phyloP scores from a whole-genome alignment of 2,329 filamentous ascomycete genomes.

The Diaporthe caulivora region DNA sequence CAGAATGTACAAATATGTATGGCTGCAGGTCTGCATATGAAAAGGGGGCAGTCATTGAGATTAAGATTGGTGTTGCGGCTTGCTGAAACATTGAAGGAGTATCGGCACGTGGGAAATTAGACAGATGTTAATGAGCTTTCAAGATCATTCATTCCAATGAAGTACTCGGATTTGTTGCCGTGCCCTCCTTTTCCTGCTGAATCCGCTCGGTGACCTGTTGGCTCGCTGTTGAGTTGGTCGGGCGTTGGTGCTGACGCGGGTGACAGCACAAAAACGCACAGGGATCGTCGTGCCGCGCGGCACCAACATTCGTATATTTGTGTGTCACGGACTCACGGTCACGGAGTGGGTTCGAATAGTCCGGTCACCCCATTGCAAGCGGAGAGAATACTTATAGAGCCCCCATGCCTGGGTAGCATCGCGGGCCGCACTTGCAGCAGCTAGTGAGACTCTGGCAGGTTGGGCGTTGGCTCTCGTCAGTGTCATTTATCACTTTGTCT shows the following conservation, averaged over 20 bases:
- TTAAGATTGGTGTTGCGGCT: background rate
- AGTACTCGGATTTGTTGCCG: background rate
- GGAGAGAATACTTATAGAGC: slow-evolving; percentile 4
- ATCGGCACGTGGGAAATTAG: too few relatives aligned
- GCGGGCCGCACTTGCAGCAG: slow-evolving; percentile 26
- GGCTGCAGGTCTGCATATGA: background rate
- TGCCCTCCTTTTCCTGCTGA: background rate
- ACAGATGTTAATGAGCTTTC: background rate
- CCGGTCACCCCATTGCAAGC: background rate
- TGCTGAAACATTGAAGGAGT: background rate
- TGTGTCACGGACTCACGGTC: background rate
- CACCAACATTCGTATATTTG: slow-evolving; percentile 26
- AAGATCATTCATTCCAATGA: background rate
- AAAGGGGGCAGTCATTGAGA: background rate
- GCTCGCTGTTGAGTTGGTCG: background rate
- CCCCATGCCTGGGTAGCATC: slow-evolving; percentile 10
- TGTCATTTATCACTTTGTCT: slow-evolving; percentile 24
- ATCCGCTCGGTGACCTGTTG: background rate
- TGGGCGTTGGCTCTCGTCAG: background rate
- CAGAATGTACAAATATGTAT: background rate
- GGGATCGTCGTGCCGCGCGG: background rate
- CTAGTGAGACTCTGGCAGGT: slow-evolving; percentile 21
- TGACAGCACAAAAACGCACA: background rate
- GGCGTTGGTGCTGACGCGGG: background rate
- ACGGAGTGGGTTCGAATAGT: background rate